Conservation (phyloP, 2,329 filamentous ascomycete genomes). For the Colletotrichum salicis region DNA sequence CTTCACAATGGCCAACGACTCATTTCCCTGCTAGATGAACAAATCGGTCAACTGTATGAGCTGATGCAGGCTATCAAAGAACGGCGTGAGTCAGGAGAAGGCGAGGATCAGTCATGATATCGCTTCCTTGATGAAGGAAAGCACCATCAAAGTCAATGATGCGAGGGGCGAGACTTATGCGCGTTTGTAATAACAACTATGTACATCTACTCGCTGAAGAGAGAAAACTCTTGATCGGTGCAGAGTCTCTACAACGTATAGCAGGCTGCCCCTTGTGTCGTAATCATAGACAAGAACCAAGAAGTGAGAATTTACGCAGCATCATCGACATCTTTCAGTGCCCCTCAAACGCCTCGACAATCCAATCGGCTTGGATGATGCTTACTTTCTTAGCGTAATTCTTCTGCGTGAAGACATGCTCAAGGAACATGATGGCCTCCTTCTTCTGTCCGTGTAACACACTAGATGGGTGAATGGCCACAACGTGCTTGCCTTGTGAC, state of each 20-base stretch:
- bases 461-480: slow-evolving; percentile 72
- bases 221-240: not conserved
- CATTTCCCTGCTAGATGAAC: slow-evolving; percentile 73
- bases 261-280: not conserved
- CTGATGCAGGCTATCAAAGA: slow-evolving; percentile 84
- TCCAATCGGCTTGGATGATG: slow-evolving; percentile 69
- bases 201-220: not conserved
- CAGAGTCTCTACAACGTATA: not conserved
- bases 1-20: not conserved
- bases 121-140: not conserved
- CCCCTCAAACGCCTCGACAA: slow-evolving; percentile 59
- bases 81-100: slow-evolving; percentile 40
- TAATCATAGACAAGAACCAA: not conserved
- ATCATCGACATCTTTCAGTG: not conserved
- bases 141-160: not conserved
- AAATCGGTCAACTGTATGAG: slow-evolving; percentile 93
- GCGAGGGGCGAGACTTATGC: rapidly evolving
- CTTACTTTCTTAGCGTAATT: slow-evolving; percentile 76
- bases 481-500: slow-evolving; percentile 67
- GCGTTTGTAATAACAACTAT: not conserved
- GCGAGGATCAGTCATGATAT: slow-evolving; percentile 41
- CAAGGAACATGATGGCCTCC: slow-evolving; percentile 75
- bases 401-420: slow-evolving; percentile 74
- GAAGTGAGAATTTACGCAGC: not conserved
- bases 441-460: slow-evolving; percentile 71